phyloP scores from a whole-genome alignment of 139 green algal genomes.

The Axilococcus clingmanii region DNA sequence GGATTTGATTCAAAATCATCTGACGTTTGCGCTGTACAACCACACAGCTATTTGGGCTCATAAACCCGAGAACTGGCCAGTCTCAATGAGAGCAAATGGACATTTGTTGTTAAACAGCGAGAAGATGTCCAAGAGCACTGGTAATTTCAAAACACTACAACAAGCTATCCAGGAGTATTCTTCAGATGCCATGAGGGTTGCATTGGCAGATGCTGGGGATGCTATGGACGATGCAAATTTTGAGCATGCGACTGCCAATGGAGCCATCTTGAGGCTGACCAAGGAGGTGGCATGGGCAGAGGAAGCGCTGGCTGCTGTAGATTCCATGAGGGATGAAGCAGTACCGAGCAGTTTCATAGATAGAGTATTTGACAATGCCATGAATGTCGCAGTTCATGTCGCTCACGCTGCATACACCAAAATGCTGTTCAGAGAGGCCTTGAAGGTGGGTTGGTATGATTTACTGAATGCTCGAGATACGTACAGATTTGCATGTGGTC shows the following conservation, averaged over 20 bases:
- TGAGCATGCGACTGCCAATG: constrained; percentile 79
- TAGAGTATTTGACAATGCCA: constrained; percentile 88
- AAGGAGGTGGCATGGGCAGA: constrained; percentile 90
- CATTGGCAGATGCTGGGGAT: constrained; percentile 92
- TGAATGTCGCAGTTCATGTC: constrained; percentile 60
- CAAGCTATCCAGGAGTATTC: constrained; percentile 83
- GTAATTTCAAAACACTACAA: constrained; percentile 88
- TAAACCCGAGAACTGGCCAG: constrained; percentile 46
- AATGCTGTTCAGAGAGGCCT: constrained; percentile 90
- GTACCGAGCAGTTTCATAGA: constrained; percentile 62
- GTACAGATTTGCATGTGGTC: constrained; percentile 76
- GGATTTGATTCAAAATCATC: constrained; percentile 98
- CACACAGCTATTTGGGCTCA: constrained; percentile 87
- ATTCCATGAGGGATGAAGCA: constrained; percentile 45
- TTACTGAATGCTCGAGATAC: constrained; percentile 76
- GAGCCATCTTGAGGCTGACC: constrained; percentile 85
- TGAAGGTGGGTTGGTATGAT: constrained; percentile 84
- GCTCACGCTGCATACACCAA: constrained; percentile 52
- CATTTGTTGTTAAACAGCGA: constrained; percentile 96
- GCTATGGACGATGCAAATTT: constrained; percentile 98
- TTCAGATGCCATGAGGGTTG: constrained; percentile 87
- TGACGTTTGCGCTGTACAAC: constrained; percentile 98
- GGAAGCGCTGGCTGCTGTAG: constrained; percentile 54
- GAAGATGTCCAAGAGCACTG: constrained; percentile 98
- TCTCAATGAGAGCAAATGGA: constrained; percentile 79